Conservation (phyloP, 2,329 filamentous ascomycete species). For the Monosporascus ibericus region DNA sequence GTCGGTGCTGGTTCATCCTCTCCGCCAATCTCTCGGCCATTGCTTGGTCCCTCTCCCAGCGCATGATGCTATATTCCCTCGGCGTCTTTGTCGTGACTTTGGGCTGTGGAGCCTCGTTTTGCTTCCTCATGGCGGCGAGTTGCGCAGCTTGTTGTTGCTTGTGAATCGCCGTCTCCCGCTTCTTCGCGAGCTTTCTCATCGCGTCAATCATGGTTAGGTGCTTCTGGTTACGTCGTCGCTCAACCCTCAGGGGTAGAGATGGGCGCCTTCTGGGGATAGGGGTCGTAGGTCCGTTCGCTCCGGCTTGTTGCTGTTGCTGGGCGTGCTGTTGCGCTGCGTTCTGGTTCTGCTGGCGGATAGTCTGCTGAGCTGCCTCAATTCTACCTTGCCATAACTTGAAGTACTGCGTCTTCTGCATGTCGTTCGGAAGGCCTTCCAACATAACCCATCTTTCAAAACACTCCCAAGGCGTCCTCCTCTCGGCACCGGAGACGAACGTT, state of each 20-base stretch:
- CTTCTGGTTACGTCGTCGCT: conserved; percentile 78
- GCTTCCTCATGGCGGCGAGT: conserved; percentile 75
- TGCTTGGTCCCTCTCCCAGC: conserved; percentile 76
- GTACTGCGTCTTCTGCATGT: conserved; percentile 93
- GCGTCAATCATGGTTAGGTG: conserved; percentile 86
- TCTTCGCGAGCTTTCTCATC: conserved; percentile 93
- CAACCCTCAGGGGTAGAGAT: conserved; percentile 77
- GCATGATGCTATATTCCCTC: conserved; percentile 82
- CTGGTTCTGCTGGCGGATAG: conserved; percentile 48
- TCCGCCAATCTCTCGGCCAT: conserved; percentile 56
- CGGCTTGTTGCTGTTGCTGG: conserved; percentile 26
- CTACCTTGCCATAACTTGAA: conserved; percentile 68
- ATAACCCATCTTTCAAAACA: conserved; percentile 97
- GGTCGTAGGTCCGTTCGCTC: conserved; percentile 35
- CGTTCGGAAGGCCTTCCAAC: conserved; percentile 80
- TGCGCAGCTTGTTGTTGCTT: conserved; percentile 80
- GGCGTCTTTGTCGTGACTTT: conserved; percentile 64
- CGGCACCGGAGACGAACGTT: conserved; percentile 74
- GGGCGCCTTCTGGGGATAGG: conserved; percentile 56
- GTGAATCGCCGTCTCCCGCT: conserved; percentile 75
- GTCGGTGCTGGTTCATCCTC: conserved; percentile 47
- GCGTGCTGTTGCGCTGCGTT: conserved; percentile 33
- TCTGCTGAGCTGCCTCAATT: conserved; percentile 53
- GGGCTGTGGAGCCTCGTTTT: conserved; percentile 55
- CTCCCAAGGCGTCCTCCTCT: conserved; percentile 93